A percentile compares a stretch with the other conserved stretches of the same genome.
Evolutionary conservation across 129 eudicot species (phyloP).

Genomic region (Centaurea solstitialis): DNA sequence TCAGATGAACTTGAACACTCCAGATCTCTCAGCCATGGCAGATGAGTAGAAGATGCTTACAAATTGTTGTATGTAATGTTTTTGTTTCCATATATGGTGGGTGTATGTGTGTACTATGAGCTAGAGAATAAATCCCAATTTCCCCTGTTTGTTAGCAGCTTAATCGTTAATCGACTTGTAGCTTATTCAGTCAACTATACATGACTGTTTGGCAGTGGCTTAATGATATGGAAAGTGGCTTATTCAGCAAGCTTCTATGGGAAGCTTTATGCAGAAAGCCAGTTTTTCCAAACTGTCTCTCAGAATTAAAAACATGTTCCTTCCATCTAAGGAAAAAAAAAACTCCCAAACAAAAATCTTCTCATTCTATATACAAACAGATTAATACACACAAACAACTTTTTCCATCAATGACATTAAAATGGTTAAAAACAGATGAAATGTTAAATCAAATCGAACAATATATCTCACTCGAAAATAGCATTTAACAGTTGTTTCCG

Average conservation of each 20-base stretch:
- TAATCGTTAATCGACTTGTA: neutral
- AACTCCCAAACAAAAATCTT: neutral
- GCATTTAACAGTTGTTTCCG: neutral
- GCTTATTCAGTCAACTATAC: neutral
- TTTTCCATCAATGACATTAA: no score
- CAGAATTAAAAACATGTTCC: no score
- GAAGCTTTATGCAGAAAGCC: neutral
- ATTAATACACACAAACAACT: no score
- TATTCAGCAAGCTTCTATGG: neutral
- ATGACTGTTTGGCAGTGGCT: neutral
- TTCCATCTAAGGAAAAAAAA: no score
- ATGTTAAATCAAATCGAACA: neutral
- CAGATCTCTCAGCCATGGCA: slow-evolving; percentile 48
- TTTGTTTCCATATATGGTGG: neutral
- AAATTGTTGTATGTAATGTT: slow-evolving; percentile 1
- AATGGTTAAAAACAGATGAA: neutral
- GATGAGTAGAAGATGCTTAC: slow-evolving; percentile 23
- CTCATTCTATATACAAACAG: no score
- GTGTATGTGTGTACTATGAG: neutral
- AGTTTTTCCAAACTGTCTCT: no score
- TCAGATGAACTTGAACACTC: slow-evolving; percentile 64
- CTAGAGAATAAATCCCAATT: slow-evolving; percentile 8
- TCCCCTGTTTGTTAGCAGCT: neutral
- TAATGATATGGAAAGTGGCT: no score
- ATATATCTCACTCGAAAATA: no score